A percentile compares a stretch with the other conserved stretches of the same genome.
These are phyloP conservation scores for Leccinum incarnatum DNA, from an alignment of 768 basidiomycete species.

Conservation along the genomic window DNA sequence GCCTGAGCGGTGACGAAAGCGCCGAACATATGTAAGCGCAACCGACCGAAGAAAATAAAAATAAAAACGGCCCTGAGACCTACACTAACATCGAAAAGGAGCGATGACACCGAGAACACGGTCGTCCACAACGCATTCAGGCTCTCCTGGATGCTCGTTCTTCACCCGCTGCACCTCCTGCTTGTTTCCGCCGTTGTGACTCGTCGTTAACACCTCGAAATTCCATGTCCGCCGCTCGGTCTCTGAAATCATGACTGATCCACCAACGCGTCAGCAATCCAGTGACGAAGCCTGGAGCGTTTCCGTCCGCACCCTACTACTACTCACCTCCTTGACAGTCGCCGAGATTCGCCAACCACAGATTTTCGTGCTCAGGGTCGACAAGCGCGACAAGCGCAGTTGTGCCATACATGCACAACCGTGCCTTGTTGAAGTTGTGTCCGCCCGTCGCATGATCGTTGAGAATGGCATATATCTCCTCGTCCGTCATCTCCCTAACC, in stretches of 20 bases:
- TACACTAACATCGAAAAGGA: slow-evolving; percentile 66
- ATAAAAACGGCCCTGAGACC: slow-evolving; percentile 9
- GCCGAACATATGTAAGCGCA: slow-evolving; percentile 9
- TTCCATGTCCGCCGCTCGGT: slow-evolving; percentile 52
- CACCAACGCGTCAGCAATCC: slow-evolving; percentile 16
- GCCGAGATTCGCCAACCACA: slow-evolving; percentile 81
- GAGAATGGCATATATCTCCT: slow-evolving; percentile 55
- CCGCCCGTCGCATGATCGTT: slow-evolving; percentile 61
- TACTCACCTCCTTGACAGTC: slow-evolving; percentile 74
- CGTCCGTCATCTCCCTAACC: slow-evolving; percentile 50
- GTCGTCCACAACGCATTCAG: slow-evolving; percentile 61
- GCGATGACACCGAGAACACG: slow-evolving; percentile 77
- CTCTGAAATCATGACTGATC: slow-evolving; percentile 50
- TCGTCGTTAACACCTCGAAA: slow-evolving; percentile 56
- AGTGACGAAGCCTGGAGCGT: not conserved
- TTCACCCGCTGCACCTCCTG: slow-evolving; percentile 63
- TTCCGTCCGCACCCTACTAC: not conserved
- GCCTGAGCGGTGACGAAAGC: slow-evolving; percentile 36
- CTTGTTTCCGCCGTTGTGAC: slow-evolving; percentile 69
- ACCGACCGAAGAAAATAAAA: slow-evolving; percentile 1
- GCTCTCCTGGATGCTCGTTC: slow-evolving; percentile 65
- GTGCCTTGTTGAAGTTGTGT: slow-evolving; percentile 59
- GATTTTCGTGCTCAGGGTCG: slow-evolving; percentile 62
- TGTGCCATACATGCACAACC: slow-evolving; percentile 76
- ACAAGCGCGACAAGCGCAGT: slow-evolving; percentile 73